A percentile compares a stretch with the other conserved stretches of the same genome.
Evolutionary conservation across 495 filamentous ascomycete genomes (phyloP).

Genomic region (Darksidea phi): DNA sequence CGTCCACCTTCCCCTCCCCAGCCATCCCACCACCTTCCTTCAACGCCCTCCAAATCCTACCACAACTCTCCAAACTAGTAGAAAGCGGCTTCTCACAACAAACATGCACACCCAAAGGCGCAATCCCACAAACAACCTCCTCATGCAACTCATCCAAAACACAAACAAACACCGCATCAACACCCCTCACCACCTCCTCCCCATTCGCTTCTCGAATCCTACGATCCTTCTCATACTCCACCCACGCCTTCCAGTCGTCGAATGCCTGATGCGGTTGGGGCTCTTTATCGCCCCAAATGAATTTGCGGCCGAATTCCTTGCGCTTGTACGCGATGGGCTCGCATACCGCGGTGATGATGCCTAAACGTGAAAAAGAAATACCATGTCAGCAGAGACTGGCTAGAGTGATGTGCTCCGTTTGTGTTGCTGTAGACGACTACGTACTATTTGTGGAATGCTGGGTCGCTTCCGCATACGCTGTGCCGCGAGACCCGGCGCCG

Average conservation of each 20-base stretch:
- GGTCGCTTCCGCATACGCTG: constrained; percentile 63
- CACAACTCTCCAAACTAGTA: constrained; percentile 70
- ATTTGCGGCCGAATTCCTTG: constrained; percentile 60
- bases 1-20: constrained; percentile 32
- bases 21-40: constrained; percentile 34
- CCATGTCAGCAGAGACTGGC: too few relatives aligned
- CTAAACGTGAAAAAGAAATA: too few relatives aligned
- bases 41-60: constrained; percentile 65
- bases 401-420: too few relatives aligned
- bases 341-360: constrained; percentile 62
- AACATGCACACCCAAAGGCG: constrained; percentile 65
- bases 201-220: constrained; percentile 40
- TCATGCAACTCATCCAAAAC: constrained; percentile 85
- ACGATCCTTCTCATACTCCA: constrained; percentile 61
- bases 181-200: constrained; percentile 32
- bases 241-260: constrained; percentile 68
- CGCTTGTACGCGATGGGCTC: constrained; percentile 82
- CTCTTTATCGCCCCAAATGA: constrained; percentile 59
- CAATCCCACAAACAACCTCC: constrained; percentile 70
- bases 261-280: constrained; percentile 63
- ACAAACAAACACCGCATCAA: constrained; percentile 85
- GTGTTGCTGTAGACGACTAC: too few relatives aligned
- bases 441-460: constrained; percentile 20
- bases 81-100: constrained; percentile 95
- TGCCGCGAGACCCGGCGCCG: constrained; percentile 82